Evolutionary conservation across 345 rosid genomes (phyloP).

Genomic region (Combretum micranthum): DNA sequence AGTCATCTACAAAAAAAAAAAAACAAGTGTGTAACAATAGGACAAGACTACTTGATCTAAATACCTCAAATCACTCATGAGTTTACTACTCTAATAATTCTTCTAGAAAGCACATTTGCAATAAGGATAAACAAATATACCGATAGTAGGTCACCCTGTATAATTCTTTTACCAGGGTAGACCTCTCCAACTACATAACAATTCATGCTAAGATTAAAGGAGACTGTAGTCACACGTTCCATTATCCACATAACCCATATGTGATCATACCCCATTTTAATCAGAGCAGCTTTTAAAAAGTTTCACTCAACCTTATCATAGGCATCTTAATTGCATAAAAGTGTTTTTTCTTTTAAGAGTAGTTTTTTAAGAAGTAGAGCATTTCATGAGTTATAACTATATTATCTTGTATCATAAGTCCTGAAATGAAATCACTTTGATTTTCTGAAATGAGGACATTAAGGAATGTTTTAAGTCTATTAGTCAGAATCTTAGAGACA

Average conservation of each 20-base stretch:
- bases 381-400: not conserved
- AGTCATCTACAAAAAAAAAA: too few species aligned
- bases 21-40: too few species aligned
- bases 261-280: not conserved
- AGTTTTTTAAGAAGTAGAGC: not conserved
- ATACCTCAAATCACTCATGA: too few species aligned
- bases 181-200: not conserved
- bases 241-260: not conserved
- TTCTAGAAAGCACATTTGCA: not conserved
- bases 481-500: not conserved
- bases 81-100: too few species aligned
- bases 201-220: not conserved
- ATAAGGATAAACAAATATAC: not conserved
- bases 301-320: not conserved
- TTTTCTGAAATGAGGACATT: not conserved
- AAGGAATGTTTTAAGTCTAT: not conserved
- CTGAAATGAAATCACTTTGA: not conserved
- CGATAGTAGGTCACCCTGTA: not conserved
- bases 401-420: not conserved
- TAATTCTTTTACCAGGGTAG: not conserved
- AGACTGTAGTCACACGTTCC: not conserved
- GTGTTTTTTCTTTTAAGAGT: too few species aligned
- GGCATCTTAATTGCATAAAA: not conserved
- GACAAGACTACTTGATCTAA: too few species aligned
- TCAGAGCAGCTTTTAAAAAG: not conserved